phyloP scores from a whole-genome alignment of 495 filamentous ascomycete genomes.

The Bacidia rubella region DNA sequence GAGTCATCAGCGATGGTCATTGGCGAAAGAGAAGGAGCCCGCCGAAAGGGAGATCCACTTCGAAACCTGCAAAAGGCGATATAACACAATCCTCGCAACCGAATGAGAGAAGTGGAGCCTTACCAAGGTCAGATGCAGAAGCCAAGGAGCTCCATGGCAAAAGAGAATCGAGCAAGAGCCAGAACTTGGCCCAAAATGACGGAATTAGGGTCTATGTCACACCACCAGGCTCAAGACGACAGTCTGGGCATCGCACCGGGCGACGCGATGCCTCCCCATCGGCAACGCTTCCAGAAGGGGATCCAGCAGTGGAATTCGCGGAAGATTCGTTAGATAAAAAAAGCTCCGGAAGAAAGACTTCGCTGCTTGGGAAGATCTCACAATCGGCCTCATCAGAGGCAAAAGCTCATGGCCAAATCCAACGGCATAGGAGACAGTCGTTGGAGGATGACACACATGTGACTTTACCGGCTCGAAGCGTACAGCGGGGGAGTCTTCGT shows the following conservation, averaged over 20 bases:
- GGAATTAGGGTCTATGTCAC: slow-evolving; percentile 18
- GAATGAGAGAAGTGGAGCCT: not conserved
- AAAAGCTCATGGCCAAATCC: not conserved
- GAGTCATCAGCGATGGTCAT: slow-evolving; percentile 68
- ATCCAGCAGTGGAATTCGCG: not conserved
- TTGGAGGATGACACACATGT: slow-evolving; percentile 4
- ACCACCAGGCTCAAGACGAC: slow-evolving; percentile 7
- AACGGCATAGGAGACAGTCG: slow-evolving; percentile 10
- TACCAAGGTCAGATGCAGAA: no score
- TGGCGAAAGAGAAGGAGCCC: slow-evolving; percentile 46
- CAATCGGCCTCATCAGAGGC: not conserved
- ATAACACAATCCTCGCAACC: no score
- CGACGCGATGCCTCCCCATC: not conserved
- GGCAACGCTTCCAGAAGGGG: not conserved
- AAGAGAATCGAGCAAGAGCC: no score
- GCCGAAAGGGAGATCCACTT: slow-evolving; percentile 22
- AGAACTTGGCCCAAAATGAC: slow-evolving; percentile 13
- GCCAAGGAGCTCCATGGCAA: no score
- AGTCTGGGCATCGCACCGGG: not conserved
- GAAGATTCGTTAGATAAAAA: not conserved
- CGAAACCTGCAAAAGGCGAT: not conserved
- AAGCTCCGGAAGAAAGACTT: not conserved
- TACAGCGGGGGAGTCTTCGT: slow-evolving; percentile 17
- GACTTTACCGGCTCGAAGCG: not conserved
- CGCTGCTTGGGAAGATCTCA: not conserved